Conservation (phyloP, 176 grass and related monocot genomes). For the Cymbopogon citratus region DNA sequence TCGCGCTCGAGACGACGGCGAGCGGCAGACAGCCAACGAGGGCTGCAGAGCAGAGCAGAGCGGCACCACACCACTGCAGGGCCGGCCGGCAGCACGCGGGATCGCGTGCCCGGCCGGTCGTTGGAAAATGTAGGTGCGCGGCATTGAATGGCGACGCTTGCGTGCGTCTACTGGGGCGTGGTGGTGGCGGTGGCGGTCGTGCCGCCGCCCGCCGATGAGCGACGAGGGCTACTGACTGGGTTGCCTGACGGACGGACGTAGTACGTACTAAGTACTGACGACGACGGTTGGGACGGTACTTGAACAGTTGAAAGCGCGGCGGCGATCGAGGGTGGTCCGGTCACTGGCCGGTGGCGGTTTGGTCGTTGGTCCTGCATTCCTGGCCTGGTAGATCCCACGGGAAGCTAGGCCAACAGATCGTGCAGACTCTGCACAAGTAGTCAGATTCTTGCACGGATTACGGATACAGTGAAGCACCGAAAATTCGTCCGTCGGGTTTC, state of each 20-base stretch:
- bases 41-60: neutral
- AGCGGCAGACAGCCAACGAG: conserved; percentile 33
- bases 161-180: neutral
- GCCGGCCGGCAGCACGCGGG: neutral
- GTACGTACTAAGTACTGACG: neutral
- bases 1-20: neutral
- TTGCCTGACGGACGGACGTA: neutral
- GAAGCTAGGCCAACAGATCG: neutral
- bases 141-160: conserved; percentile 8
- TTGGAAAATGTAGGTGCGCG: neutral
- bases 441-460: neutral
- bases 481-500: neutral
- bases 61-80: too few relatives aligned
- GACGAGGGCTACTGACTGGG: neutral
- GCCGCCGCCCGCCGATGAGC: neutral
- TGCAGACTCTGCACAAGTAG: neutral
- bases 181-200: neutral
- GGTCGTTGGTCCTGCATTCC: neutral
- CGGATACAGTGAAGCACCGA: neutral
- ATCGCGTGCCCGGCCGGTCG: neutral
- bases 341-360: neutral
- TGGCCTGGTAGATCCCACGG: neutral
- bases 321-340: neutral
- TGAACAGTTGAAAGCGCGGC: conserved; percentile 20
- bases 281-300: neutral